These are phyloP conservation scores for Coemansia sp. DNA, from an alignment of 192 early-diverging fungal species.

Conservation along the genomic window DNA sequence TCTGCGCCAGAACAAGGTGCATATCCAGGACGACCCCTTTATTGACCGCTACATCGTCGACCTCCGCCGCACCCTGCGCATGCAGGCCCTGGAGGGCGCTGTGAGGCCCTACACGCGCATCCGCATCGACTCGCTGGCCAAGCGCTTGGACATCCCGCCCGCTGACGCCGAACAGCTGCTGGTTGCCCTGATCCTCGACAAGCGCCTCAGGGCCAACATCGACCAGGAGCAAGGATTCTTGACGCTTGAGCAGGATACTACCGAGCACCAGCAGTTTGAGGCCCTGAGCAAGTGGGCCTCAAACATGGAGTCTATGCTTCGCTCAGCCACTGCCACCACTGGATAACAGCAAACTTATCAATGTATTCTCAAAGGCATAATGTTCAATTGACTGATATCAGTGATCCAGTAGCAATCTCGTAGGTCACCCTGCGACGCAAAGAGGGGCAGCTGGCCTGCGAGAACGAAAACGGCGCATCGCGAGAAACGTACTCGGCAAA, in stretches of 20 bases:
- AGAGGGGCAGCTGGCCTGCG: constrained; percentile 69
- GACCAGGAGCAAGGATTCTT: constrained; percentile 77
- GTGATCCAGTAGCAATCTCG: constrained; percentile 63
- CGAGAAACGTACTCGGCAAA: constrained; percentile 78
- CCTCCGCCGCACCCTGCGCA: constrained; percentile 89
- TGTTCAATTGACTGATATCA: constrained; percentile 8
- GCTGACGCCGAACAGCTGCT: constrained; percentile 84
- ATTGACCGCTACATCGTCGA: constrained; percentile 89
- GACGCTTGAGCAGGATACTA: constrained; percentile 27
- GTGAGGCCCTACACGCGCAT: constrained; percentile 93
- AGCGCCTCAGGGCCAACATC: constrained; percentile 78
- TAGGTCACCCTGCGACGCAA: constrained; percentile 71
- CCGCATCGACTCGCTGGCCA: constrained; percentile 75
- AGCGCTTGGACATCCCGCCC: constrained; percentile 76
- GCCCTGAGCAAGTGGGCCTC: constrained; percentile 36
- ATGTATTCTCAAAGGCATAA: not conserved
- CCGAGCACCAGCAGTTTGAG: constrained; percentile 38
- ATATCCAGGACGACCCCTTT: constrained; percentile 89
- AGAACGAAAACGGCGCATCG: constrained; percentile 64
- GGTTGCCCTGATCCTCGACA: constrained; percentile 84
- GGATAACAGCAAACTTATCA: not conserved
- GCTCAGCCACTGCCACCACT: constrained; percentile 8
- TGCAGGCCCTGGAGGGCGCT: constrained; percentile 80
- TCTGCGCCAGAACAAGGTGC: constrained; percentile 60
- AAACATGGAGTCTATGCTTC: constrained; percentile 23